Conservation (phyloP, 805 yeast genomes). For the Saturnispora bothae region DNA sequence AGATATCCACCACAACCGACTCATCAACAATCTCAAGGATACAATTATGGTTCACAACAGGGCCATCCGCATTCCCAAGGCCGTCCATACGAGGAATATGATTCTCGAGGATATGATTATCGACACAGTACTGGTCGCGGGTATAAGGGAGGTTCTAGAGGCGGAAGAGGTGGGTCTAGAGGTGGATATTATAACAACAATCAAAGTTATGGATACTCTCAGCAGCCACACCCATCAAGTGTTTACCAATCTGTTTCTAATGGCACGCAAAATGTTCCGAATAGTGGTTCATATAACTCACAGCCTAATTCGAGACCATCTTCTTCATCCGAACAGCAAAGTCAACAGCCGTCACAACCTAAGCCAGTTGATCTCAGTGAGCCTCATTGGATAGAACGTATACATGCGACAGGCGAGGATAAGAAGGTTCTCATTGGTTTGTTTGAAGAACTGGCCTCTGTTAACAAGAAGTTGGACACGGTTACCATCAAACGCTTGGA, state of each 20-base stretch:
- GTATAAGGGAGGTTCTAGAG: conserved; percentile 3
- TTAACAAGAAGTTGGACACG: conserved; percentile 15
- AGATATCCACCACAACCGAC: not conserved
- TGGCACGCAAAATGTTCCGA: no score
- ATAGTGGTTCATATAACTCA: no score
- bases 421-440: conserved; percentile 12
- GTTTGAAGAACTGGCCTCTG: conserved; percentile 18
- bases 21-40: no score
- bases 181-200: not conserved
- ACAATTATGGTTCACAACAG: no score
- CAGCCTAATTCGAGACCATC: no score
- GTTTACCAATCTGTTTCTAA: no score
- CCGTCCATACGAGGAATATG: conserved; percentile 2
- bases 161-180: conserved; percentile 1
- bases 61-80: not conserved
- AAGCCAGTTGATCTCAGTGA: conserved; percentile 13
- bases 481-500: conserved; percentile 15
- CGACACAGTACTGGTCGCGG: not conserved
- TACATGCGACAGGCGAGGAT: conserved; percentile 16
- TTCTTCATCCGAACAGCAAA: not conserved
- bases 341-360: not conserved
- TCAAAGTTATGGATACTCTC: no score
- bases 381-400: conserved; percentile 24
- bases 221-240: no score
- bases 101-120: conserved; percentile 3